phyloP scores from a whole-genome alignment of 768 basidiomycete species.

The Inosperma sp. region DNA sequence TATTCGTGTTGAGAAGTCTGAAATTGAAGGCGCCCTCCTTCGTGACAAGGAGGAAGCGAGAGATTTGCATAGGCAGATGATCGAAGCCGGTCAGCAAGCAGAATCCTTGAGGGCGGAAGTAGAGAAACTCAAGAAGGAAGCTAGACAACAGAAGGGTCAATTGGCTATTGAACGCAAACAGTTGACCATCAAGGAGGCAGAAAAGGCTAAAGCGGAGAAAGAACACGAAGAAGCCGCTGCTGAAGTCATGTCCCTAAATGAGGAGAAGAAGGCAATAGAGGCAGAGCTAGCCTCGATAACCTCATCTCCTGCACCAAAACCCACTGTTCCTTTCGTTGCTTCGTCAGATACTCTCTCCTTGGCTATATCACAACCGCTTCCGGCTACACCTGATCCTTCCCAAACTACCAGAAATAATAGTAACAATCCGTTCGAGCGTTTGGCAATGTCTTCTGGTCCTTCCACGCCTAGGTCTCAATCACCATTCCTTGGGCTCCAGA shows the following conservation, averaged over 20 bases:
- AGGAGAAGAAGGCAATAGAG: conserved; percentile 56
- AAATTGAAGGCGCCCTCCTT: conserved; percentile 80
- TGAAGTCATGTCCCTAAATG: conserved; percentile 47
- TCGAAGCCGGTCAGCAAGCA: conserved; percentile 71
- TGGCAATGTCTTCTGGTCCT: conserved; percentile 45
- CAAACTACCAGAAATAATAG: conserved; percentile 53
- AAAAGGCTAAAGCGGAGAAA: conserved; percentile 62
- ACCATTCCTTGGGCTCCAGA: conserved; percentile 51
- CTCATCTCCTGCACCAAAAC: conserved; percentile 20
- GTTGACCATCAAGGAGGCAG: conserved; percentile 75
- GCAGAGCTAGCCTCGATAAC: conserved; percentile 36
- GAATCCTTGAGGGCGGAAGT: conserved; percentile 65
- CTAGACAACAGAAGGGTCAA: conserved; percentile 93
- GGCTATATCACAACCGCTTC: conserved; percentile 71
- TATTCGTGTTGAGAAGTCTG: conserved; percentile 82
- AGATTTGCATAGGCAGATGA: conserved; percentile 79
- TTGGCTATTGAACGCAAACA: conserved; percentile 95
- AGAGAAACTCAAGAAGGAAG: conserved; percentile 90
- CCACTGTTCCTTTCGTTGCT: conserved; percentile 28
- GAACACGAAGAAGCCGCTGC: conserved; percentile 65
- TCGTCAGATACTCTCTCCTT: conserved; percentile 49
- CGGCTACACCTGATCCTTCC: conserved; percentile 62
- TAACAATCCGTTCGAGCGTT: conserved; percentile 87
- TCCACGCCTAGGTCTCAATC: conserved; percentile 50
- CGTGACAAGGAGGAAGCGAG: conserved; percentile 94